These are phyloP conservation scores for Aspergillus aculeatinus DNA, from an alignment of 2,329 filamentous ascomycete species.

Conservation along the genomic window DNA sequence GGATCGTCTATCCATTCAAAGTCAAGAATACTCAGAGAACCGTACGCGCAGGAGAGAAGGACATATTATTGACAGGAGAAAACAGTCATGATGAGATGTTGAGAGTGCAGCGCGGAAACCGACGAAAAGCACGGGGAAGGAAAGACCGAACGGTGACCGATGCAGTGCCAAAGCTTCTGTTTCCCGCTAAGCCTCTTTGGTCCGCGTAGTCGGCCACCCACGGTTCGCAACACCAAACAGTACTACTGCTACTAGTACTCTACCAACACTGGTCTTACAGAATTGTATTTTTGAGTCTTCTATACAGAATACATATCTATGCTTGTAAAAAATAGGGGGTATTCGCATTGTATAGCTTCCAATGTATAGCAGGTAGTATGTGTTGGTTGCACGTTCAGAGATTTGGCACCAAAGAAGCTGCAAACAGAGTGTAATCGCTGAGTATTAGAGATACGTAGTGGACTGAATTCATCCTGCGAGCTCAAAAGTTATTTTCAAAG, in stretches of 20 bases:
- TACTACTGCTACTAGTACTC: too few species aligned
- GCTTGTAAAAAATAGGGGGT: neutral
- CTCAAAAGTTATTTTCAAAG: neutral
- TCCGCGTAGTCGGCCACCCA: too few species aligned
- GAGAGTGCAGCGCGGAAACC: slow-evolving; percentile 1
- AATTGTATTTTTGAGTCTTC: too few species aligned
- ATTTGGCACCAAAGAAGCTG: neutral
- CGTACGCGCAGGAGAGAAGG: neutral
- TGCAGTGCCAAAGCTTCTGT: neutral
- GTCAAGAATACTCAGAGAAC: too few species aligned
- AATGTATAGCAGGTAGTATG: neutral
- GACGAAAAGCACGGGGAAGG: slow-evolving; percentile 4
- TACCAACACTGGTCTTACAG: too few species aligned
- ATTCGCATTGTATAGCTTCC: neutral
- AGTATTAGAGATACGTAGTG: neutral
- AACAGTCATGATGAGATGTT: neutral
- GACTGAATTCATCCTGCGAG: neutral
- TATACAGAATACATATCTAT: too few species aligned
- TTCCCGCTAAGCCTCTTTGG: slow-evolving; percentile 12
- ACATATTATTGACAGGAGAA: neutral
- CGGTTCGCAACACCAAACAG: too few species aligned
- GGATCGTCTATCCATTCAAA: neutral
- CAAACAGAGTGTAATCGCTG: neutral
- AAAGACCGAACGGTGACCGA: slow-evolving; percentile 1
- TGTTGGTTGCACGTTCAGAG: neutral